Conservation (phyloP, 495 filamentous ascomycete species). For the Filosporella fistucella region DNA sequence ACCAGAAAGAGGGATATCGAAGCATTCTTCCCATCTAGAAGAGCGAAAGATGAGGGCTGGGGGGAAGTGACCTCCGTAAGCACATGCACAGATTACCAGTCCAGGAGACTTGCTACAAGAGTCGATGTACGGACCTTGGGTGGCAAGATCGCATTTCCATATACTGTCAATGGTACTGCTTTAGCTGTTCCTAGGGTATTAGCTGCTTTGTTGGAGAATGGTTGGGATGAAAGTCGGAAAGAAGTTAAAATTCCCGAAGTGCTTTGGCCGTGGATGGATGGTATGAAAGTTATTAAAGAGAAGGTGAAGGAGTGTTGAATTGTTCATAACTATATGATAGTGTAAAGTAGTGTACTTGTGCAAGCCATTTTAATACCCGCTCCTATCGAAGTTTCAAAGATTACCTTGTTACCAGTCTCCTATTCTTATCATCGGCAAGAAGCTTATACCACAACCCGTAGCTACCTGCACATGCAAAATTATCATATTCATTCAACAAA, state of each 20-base stretch:
- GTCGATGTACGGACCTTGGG: conserved; percentile 41
- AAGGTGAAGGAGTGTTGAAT: no score
- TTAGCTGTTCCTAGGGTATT: conserved; percentile 86
- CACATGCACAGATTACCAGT: conserved; percentile 94
- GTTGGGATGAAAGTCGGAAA: conserved; percentile 66
- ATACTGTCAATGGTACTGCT: conserved; percentile 92
- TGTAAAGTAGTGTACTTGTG: no score
- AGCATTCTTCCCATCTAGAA: conserved; percentile 83
- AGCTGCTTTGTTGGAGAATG: conserved; percentile 89
- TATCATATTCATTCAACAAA: no score
- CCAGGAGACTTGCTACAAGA: conserved; percentile 70
- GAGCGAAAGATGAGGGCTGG: conserved; percentile 72
- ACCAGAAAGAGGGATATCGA: conserved; percentile 88
- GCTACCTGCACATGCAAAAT: no score
- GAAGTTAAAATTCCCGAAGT: conserved; percentile 71
- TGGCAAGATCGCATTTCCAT: conserved; percentile 57
- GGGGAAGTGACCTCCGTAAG: conserved; percentile 90
- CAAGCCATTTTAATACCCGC: no score
- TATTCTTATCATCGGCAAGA: no score
- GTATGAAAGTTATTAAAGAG: conserved; percentile 57
- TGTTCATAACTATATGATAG: no score
- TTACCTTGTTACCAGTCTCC: no score
- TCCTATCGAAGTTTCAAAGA: no score
- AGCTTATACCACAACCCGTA: no score
- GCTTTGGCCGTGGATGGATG: conserved; percentile 78